A percentile compares a stretch with the other conserved stretches of the same genome.
phyloP scores from a whole-genome alignment of 257 asterid species.

The Capsicum chinense region DNA sequence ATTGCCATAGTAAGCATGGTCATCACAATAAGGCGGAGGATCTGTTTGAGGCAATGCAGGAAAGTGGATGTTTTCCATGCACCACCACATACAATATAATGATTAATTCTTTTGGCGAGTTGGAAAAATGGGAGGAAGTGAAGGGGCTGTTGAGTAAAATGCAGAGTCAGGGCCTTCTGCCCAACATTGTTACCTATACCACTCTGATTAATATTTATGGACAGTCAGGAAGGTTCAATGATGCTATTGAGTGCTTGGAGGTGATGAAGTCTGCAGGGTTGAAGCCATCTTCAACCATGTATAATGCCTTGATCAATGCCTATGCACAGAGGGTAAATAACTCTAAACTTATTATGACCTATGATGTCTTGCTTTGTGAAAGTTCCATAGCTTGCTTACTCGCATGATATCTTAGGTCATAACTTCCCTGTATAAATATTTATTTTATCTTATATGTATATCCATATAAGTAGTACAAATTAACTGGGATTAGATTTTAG shows the following conservation, averaged over 20 bases:
- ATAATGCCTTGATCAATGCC: slow-evolving; percentile 94
- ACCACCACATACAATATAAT: slow-evolving; percentile 84
- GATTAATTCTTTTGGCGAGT: slow-evolving; percentile 80
- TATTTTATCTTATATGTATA: neutral
- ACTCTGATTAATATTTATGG: slow-evolving; percentile 89
- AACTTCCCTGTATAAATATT: neutral
- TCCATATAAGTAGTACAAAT: slow-evolving; percentile 14
- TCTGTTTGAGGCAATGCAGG: slow-evolving; percentile 75
- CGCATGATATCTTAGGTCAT: neutral
- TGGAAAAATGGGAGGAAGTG: slow-evolving; percentile 89
- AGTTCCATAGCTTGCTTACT: neutral
- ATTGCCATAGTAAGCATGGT: slow-evolving; percentile 88
- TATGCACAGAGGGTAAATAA: slow-evolving; percentile 85
- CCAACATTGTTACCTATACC: slow-evolving; percentile 91
- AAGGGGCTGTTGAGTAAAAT: slow-evolving; percentile 69
- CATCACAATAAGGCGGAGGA: slow-evolving; percentile 65
- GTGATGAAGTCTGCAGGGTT: slow-evolving; percentile 88
- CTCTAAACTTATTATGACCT: neutral
- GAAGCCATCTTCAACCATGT: slow-evolving; percentile 90
- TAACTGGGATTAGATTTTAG: neutral
- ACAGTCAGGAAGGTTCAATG: slow-evolving; percentile 76
- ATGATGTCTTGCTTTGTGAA: too few species aligned
- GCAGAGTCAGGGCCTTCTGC: slow-evolving; percentile 78
- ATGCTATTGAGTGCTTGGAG: slow-evolving; percentile 95
- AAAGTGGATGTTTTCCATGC: slow-evolving; percentile 72